Percentiles rank a stretch among this genome's conserved stretches.
phyloP scores from a whole-genome alignment of 2,329 filamentous ascomycete species.

The Microdochium trichocladiopsis region DNA sequence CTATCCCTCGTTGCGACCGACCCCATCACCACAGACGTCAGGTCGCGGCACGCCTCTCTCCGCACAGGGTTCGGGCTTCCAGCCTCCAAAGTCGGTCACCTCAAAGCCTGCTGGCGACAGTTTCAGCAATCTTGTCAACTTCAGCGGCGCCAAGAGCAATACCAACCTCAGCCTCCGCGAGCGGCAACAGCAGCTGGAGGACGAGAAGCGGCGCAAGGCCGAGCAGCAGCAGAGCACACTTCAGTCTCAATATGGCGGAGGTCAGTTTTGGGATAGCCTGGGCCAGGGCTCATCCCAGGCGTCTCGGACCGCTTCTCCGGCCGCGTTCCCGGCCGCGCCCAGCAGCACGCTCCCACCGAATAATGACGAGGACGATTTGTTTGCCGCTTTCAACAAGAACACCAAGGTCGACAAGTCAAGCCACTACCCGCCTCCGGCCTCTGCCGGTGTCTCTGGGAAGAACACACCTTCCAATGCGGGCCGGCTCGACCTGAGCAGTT shows the following conservation, averaged over 20 bases:
- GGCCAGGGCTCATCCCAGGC: slow-evolving; percentile 43
- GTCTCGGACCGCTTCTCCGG: slow-evolving; percentile 39
- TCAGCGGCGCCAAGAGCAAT: slow-evolving; percentile 50
- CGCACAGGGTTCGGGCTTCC: slow-evolving; percentile 35
- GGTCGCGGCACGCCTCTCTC: slow-evolving; percentile 51
- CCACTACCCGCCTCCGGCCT: slow-evolving; percentile 51
- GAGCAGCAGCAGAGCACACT: slow-evolving; percentile 64
- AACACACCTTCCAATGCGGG: slow-evolving; percentile 37
- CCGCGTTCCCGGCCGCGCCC: slow-evolving; percentile 4
- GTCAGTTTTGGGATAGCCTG: slow-evolving; percentile 69
- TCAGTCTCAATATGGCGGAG: slow-evolving; percentile 71
- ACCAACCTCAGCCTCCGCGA: slow-evolving; percentile 74
- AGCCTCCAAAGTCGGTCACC: slow-evolving; percentile 34
- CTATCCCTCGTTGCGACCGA: slow-evolving; percentile 41
- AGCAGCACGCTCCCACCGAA: slow-evolving; percentile 3
- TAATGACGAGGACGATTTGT: slow-evolving; percentile 54
- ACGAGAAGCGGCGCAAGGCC: slow-evolving; percentile 64
- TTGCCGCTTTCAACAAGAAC: slow-evolving; percentile 59
- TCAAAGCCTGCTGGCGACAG: slow-evolving; percentile 57
- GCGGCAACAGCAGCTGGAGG: slow-evolving; percentile 61
- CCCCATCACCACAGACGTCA: slow-evolving; percentile 47
- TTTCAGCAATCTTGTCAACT: slow-evolving; percentile 69
- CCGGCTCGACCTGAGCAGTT: slow-evolving; percentile 43
- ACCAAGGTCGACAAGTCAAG: slow-evolving; percentile 62
- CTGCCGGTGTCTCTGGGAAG: slow-evolving; percentile 25